Evolutionary conservation across 2,329 filamentous ascomycete species (phyloP).

Genomic region (Sporothrix mexicana): DNA sequence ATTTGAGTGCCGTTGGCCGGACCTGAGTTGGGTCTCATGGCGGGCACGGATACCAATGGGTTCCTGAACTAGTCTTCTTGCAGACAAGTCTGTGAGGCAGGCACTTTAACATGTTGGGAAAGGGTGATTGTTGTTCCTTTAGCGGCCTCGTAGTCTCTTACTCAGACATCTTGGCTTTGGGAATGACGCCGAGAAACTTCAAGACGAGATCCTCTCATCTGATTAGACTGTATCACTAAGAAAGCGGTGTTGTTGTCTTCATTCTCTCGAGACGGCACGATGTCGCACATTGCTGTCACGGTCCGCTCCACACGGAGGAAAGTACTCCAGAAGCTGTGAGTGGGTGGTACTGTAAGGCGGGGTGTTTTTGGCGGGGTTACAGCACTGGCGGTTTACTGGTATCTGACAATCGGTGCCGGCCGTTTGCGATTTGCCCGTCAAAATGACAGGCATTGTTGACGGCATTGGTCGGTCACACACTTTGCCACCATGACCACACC

Average conservation of each 20-base stretch:
- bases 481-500: neutral
- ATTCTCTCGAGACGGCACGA: no score
- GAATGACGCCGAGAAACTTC: no score
- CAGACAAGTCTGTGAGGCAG: constrained; percentile 32
- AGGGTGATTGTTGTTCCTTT: constrained; percentile 15
- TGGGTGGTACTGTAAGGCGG: neutral
- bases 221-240: no score
- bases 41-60: constrained; percentile 27
- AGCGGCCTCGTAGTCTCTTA: constrained; percentile 12
- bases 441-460: neutral
- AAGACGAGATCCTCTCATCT: no score
- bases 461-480: neutral
- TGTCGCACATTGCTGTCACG: neutral
- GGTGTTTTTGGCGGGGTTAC: constrained; percentile 18
- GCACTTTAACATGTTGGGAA: constrained; percentile 13
- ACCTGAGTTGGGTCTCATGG: constrained; percentile 35
- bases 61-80: constrained; percentile 40
- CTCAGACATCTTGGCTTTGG: constrained; percentile 15
- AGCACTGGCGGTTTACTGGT: neutral
- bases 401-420: neutral
- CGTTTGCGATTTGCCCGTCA: neutral
- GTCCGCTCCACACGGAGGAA: neutral
- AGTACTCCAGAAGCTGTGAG: no score
- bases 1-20: neutral
- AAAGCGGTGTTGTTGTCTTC: no score